These are phyloP conservation scores for Dicorynia guianensis DNA, from an alignment of 306 rosid genomes.

Conservation along the genomic window DNA sequence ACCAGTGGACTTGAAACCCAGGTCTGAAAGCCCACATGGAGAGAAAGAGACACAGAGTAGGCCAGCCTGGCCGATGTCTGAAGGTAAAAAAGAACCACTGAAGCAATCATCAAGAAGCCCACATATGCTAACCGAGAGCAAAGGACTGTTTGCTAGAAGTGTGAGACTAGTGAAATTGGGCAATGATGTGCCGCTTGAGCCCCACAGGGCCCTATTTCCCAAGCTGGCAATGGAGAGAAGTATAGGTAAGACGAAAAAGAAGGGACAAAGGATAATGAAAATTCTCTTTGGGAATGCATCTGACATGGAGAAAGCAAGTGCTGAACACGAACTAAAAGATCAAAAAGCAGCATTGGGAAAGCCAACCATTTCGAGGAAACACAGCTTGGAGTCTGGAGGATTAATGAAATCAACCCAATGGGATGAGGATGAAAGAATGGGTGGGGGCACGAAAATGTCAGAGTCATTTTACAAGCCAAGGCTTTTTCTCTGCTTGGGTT, in stretches of 20 bases:
- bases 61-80: not conserved
- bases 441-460: conserved; percentile 47
- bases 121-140: conserved; percentile 50
- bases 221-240: conserved; percentile 36
- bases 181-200: conserved; percentile 25
- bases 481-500: conserved; percentile 61
- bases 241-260: conserved; percentile 42
- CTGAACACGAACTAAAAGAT: conserved; percentile 42
- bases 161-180: conserved; percentile 50
- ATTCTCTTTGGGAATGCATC: conserved; percentile 46
- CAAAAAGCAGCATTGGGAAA: conserved; percentile 41
- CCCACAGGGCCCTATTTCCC: conserved; percentile 1
- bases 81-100: conserved; percentile 33
- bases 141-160: conserved; percentile 59
- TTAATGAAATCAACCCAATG: conserved; percentile 24
- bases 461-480: conserved; percentile 53
- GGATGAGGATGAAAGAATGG: conserved; percentile 37
- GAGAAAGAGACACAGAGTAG: not conserved
- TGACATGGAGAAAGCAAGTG: conserved; percentile 32
- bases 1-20: conserved; percentile 10
- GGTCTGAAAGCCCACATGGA: not conserved
- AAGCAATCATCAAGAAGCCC: conserved; percentile 30
- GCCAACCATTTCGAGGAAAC: conserved; percentile 48
- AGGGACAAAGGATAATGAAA: conserved; percentile 47
- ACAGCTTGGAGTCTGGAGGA: conserved; percentile 40